Base-by-base conservation (phyloP, 1,284 basidiomycete genomes). In the Malassezia restricta region DNA sequence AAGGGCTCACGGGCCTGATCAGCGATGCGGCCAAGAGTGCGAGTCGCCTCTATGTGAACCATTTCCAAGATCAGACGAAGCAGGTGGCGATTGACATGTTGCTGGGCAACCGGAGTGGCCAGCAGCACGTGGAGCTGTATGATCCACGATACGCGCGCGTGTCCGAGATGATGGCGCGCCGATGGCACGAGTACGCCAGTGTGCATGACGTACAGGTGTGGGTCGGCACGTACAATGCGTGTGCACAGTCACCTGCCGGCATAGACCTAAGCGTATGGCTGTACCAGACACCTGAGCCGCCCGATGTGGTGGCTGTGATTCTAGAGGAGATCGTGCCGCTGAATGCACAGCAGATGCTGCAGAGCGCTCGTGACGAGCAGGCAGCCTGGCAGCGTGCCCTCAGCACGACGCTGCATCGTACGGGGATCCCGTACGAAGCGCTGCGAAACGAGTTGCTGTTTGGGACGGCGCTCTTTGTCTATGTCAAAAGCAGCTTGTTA, bases 271-370 rank as follows among this genome's bases (percentile, higher is more conserved):
- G 87, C 15, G 82, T 87, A 3, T 98, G 92, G 92, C 75, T 99
- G 28, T 90, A 88, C 70, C 40, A 35, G 3, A 89, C 92, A 14
- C 55, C 51, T 14, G 40, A 38, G 24, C 75, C 82, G 76, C 37
- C 59, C 9, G 66, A 68, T 49, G 48, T 66, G 40, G 62, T 62
- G 47, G 56, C 59, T 7, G 52, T 63, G 30, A 87, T 86, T 1
- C 95, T 99, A 68, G 94, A 99, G 75, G 94, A 99, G 75, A 90
- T 99, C 49, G 94, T 99, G 0, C 89, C 89, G 35, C 79, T 99
- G 39, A 95, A 87, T 6, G 88, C 94, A 5, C 88, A 94, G 69
- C 91, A 96, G 73, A 95, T 99, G 47, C 51, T 71, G n/a, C 62
- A 94, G 71, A 87, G 92, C 3, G 94, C 98, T 74, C 89, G 91